Evolutionary conservation across 345 rosid genomes (phyloP).

Genomic region (Rhizophora apiculata): DNA sequence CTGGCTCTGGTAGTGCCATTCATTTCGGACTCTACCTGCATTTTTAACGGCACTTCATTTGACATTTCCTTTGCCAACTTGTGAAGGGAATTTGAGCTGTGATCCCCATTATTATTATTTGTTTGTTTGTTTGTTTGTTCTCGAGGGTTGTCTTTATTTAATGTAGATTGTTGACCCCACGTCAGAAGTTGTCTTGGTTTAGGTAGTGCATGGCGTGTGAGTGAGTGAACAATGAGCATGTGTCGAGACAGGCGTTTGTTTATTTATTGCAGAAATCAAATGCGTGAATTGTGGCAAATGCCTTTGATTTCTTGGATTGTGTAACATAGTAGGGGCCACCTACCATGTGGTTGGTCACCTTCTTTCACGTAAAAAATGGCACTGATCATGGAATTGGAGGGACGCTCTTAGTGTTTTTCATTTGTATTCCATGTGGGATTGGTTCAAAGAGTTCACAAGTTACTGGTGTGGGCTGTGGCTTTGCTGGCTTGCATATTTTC

Average conservation of each 20-base stretch:
- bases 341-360: constrained; percentile 15
- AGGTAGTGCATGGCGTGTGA: not conserved
- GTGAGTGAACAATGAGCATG: not conserved
- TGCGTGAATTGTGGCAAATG: not conserved
- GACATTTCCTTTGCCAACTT: constrained; percentile 20
- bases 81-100: constrained; percentile 22
- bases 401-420: not conserved
- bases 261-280: not conserved
- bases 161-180: constrained; percentile 2
- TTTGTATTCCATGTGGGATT: not conserved
- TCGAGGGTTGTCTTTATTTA: constrained; percentile 1
- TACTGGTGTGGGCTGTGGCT: not conserved
- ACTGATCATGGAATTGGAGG: not conserved
- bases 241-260: not conserved
- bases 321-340: not conserved
- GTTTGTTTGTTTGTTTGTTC: not conserved
- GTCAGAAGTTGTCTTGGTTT: constrained; percentile 7
- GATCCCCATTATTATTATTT: not conserved
- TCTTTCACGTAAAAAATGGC: not conserved
- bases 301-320: not conserved
- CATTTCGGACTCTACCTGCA: not conserved
- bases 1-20: constrained; percentile 29
- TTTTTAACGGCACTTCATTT: not conserved
- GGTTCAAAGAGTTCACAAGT: not conserved
- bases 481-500: too few species aligned